phyloP scores from a whole-genome alignment of 768 basidiomycete genomes.

The Guyanaporus albipodus region DNA sequence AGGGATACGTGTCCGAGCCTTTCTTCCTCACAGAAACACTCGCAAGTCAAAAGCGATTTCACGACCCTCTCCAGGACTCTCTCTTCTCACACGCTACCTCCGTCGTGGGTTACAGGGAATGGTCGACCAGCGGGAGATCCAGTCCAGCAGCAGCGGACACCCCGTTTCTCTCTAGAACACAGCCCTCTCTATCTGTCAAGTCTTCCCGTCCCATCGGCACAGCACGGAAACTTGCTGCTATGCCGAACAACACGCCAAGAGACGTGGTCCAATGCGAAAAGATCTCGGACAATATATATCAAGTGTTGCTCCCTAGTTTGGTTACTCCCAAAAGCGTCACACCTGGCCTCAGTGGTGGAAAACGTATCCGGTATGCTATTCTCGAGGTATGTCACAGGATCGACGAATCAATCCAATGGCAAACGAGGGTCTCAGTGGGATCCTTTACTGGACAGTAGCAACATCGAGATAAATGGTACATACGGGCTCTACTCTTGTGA shows the following conservation, averaged over 20 bases:
- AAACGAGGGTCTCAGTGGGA: conserved; percentile 57
- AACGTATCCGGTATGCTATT: conserved; percentile 81
- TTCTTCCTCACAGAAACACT: conserved; percentile 85
- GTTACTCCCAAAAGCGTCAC: conserved; percentile 72
- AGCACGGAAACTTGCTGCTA: conserved; percentile 35
- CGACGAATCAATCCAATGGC: neutral
- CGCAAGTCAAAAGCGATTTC: conserved; percentile 79
- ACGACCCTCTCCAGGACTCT: conserved; percentile 86
- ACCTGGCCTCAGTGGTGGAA: conserved; percentile 55
- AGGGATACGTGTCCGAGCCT: conserved; percentile 82
- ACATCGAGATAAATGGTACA: conserved; percentile 76
- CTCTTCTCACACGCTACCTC: conserved; percentile 78
- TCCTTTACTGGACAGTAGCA: conserved; percentile 84
- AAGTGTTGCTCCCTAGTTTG: conserved; percentile 68
- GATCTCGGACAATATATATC: conserved; percentile 62
- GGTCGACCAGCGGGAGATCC: conserved; percentile 63
- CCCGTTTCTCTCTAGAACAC: conserved; percentile 9
- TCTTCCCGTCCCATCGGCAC: conserved; percentile 66
- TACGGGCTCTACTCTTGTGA: neutral
- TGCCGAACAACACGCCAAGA: conserved; percentile 20
- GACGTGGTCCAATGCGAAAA: conserved; percentile 39
- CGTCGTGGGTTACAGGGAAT: conserved; percentile 74
- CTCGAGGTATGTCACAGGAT: conserved; percentile 55
- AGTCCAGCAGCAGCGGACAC: conserved; percentile 36
- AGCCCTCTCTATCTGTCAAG: conserved; percentile 53